Conservation (phyloP, 2,329 filamentous ascomycete species). For the Sporothrix sp. region DNA sequence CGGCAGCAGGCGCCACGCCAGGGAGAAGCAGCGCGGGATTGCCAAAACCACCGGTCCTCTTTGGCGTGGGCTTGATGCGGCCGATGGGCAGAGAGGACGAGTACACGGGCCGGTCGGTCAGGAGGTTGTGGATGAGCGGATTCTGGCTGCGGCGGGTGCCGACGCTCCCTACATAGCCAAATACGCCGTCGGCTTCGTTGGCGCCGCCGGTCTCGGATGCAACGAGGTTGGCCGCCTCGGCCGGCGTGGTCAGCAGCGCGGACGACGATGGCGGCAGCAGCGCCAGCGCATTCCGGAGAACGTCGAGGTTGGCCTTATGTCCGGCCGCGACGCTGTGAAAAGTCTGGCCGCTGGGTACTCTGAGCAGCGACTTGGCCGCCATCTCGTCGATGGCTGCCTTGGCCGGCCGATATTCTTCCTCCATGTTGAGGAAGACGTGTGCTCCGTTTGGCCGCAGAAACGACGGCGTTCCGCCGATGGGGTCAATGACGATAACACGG, state of each 20-base stretch:
- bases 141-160: conserved; percentile 54
- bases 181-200: conserved; percentile 33
- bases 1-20: no score
- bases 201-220: conserved; percentile 7
- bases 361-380: neutral
- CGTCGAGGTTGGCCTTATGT: conserved; percentile 61
- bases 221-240: conserved; percentile 59
- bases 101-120: conserved; percentile 88
- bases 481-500: conserved; percentile 80
- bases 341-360: neutral
- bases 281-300: conserved; percentile 60
- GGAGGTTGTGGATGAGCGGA: conserved; percentile 85
- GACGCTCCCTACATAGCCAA: conserved; percentile 39
- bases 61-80: conserved; percentile 39
- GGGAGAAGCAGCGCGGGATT: no score
- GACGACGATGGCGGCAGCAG: conserved; percentile 78
- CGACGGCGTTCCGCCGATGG: conserved; percentile 73
- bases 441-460: conserved; percentile 49
- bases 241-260: conserved; percentile 76
- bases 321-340: conserved; percentile 21
- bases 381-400: conserved; percentile 45
- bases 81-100: conserved; percentile 81
- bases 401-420: conserved; percentile 73
- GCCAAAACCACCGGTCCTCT: neutral
- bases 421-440: conserved; percentile 84